Evolutionary conservation across 1,284 basidiomycete species (phyloP), one percentile per base, ranked within the genome.

Genomic region (Tilletia walkeri): DNA sequence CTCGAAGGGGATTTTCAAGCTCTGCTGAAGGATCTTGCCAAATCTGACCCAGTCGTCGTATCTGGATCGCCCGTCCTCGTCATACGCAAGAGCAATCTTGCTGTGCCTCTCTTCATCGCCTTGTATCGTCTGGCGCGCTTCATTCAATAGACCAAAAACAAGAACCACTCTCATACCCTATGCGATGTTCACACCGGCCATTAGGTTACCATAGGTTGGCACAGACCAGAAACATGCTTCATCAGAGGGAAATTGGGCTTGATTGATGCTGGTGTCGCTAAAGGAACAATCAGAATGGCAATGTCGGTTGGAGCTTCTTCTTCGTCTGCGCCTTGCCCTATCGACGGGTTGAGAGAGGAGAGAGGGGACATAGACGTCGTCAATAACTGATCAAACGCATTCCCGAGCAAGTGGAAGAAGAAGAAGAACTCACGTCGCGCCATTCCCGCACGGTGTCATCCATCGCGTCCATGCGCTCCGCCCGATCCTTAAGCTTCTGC

Each of bases 391-490:
- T 24, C 16, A 16, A n/a, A 34, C 4, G 6, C 34, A 36, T 34
- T 61, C 56, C 16, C 59, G 7, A 12, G 36, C 5, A 6, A 38
- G 30, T 39, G 3, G 54, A 24, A n/a, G 2, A 34, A 30, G 50
- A 53, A 53, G 50, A 30, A 53, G 3, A 20, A 53, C 59, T 63
- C 59, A 63, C 59, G 30, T 34, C n/a, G 30, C 59, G 59, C 59
- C 59, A 63, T 41, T 63, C 59, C 34, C 20, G 30, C 59, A 63
- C 59, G 14, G 59, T 63, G 14, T 63, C 59, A 39, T 18, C 59
- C 59, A 63, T 63, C 14, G 36, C 59, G 18, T 24, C 59, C 59
- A 63, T 63, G 34, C 59, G 59, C 59, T 63, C 59, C 59, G 30
- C 34, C 12, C 59, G 30, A 34, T 63, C 36, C 59, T 63, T 63